Evolutionary conservation across 2,329 filamentous ascomycete genomes (phyloP).

Genomic region (Alternaria longipes): DNA sequence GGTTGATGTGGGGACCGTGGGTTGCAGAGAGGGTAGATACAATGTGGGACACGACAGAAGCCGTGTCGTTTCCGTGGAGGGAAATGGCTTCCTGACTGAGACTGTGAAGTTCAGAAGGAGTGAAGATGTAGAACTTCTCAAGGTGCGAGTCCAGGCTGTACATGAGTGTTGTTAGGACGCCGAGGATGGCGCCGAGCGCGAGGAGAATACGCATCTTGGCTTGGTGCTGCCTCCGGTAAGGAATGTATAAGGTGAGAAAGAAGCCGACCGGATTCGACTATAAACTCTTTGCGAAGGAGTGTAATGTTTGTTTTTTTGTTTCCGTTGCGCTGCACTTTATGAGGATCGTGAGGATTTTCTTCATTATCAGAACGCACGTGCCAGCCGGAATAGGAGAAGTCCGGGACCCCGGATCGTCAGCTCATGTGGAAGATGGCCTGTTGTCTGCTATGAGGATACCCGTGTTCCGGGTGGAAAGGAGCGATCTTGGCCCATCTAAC

Average conservation of each 20-base stretch:
- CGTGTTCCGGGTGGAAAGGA: neutral
- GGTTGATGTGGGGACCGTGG: conserved; percentile 64
- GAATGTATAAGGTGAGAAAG: neutral
- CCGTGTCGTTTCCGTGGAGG: conserved; percentile 78
- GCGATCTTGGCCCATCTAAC: neutral
- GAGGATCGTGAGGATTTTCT: conserved; percentile 4
- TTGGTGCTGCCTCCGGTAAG: neutral
- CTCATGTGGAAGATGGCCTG: conserved; percentile 9
- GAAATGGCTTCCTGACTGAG: conserved; percentile 72
- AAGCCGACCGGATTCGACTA: neutral
- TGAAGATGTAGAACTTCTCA: conserved; percentile 75
- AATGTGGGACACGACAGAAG: conserved; percentile 73
- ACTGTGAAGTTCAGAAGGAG: conserved; percentile 72
- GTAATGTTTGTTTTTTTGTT: neutral
- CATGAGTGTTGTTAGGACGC: conserved; percentile 33
- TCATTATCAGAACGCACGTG: conserved; percentile 14
- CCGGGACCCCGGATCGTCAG: conserved; percentile 14
- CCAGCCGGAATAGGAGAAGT: conserved; percentile 12
- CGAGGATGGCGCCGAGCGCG: conserved; percentile 35
- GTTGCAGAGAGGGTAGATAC: conserved; percentile 67
- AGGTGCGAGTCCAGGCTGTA: conserved; percentile 43
- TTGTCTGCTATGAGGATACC: neutral
- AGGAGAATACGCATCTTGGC: conserved; percentile 29
- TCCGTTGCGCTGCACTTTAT: neutral
- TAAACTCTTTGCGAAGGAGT: neutral